These are phyloP conservation scores for Fusarium nodosum DNA, from an alignment of 2,329 filamentous ascomycete species.

Conservation along the genomic window DNA sequence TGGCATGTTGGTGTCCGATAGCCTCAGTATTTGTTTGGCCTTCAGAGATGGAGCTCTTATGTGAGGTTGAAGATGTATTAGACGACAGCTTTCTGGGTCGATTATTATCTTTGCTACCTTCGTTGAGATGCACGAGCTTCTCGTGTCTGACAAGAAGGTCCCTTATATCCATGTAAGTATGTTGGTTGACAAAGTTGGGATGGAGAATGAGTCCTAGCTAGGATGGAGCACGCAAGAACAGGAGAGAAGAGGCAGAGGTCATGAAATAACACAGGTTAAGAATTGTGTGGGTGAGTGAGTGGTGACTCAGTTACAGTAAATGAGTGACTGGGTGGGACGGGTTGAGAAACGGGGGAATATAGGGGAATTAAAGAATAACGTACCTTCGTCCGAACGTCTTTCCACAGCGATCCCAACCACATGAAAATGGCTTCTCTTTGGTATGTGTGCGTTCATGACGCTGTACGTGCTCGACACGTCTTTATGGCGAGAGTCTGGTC, in stretches of 20 bases:
- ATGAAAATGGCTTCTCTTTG: conserved; percentile 74
- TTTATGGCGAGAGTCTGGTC: conserved; percentile 51
- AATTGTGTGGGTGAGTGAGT: conserved; percentile 32
- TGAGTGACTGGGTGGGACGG: conserved; percentile 37
- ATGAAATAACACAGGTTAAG: conserved; percentile 16
- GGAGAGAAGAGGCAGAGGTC: conserved; percentile 1
- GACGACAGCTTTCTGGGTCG: conserved; percentile 67
- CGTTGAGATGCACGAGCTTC: conserved; percentile 74
- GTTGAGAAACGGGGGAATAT: conserved; percentile 39
- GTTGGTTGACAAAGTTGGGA: conserved; percentile 9
- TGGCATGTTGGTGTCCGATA: conserved; percentile 58
- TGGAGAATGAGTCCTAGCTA: conserved; percentile 9
- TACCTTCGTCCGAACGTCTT: conserved; percentile 74
- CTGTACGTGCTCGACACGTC: conserved; percentile 74
- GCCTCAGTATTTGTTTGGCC: conserved; percentile 62
- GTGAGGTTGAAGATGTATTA: conserved; percentile 57
- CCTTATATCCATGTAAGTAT: conserved; percentile 73
- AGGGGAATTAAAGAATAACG: conserved; percentile 54
- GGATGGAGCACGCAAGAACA: conserved; percentile 8
- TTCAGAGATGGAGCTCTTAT: conserved; percentile 63
- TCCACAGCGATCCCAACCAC: conserved; percentile 70
- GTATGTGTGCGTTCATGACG: conserved; percentile 74
- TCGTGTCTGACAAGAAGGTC: conserved; percentile 74
- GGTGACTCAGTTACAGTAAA: conserved; percentile 30
- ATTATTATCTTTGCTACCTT: conserved; percentile 67